Evolutionary conservation across 371 early-diverging fungal genomes (phyloP).

Genomic region (Mucor racemosus): DNA sequence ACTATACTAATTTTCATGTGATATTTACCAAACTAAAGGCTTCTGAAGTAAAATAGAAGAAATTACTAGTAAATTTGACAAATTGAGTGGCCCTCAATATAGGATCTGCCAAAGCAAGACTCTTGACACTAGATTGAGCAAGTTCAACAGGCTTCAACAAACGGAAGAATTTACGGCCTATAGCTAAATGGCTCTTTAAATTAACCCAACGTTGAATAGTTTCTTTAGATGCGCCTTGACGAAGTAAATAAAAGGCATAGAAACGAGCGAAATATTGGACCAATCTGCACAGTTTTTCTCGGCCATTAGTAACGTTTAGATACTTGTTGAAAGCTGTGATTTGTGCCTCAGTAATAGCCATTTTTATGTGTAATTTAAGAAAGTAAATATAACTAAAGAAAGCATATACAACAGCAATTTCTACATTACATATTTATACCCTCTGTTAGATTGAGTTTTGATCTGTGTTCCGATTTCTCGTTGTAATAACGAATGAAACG

Average conservation of each 20-base stretch:
- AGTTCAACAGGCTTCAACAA: slow-evolving; percentile 64
- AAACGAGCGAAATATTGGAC: slow-evolving; percentile 80
- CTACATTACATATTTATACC: no score
- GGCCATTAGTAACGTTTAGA: slow-evolving; percentile 68
- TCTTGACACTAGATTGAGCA: slow-evolving; percentile 57
- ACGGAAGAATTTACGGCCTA: slow-evolving; percentile 65
- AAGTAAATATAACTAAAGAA: no score
- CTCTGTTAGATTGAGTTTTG: no score
- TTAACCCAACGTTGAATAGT: slow-evolving; percentile 54
- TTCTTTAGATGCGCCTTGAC: slow-evolving; percentile 54
- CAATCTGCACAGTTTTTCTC: slow-evolving; percentile 78
- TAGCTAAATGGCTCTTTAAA: slow-evolving; percentile 58
- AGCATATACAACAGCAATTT: no score
- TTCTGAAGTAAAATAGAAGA: slow-evolving; percentile 60
- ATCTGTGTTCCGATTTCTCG: no score
- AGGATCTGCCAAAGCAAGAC: slow-evolving; percentile 51
- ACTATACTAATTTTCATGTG: background rate
- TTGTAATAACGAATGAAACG: no score
- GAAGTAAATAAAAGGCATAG: slow-evolving; percentile 59
- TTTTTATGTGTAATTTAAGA: background rate
- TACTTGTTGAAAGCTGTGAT: slow-evolving; percentile 41
- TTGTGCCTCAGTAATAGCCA: slow-evolving; percentile 26
- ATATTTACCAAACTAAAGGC: slow-evolving; percentile 58
- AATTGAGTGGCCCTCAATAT: slow-evolving; percentile 46
- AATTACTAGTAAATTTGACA: slow-evolving; percentile 56